Evolutionary conservation across 177 flowering plant species (phyloP), one percentile per base, ranked within the genome.

Genomic region (Vitis hybrid): DNA sequence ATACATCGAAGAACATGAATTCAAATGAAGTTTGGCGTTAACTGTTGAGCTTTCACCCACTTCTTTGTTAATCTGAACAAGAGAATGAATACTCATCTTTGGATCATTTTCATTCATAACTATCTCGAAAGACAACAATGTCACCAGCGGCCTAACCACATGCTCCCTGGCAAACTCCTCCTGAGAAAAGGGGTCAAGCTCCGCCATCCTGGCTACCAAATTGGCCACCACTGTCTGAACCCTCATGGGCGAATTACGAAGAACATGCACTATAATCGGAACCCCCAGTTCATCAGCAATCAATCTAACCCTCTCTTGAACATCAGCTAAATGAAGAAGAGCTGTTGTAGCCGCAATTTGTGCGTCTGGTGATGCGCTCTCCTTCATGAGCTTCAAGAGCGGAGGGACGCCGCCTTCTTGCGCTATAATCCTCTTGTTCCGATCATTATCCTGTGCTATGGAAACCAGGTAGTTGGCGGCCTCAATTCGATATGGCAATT

Each of bases 361-460:
- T 0, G 79, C 82, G 7, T 81, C 86, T 13, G 76, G 54, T 0
- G 77, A 69, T 3, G 71, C 6, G 24, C 49, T 40, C 40, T 85
- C 88, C 64, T 85, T 83, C 35, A 87, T 11, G 7, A 87, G 75
- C 71, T 72, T 85, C 64, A 87, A 32, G 60, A 87, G 24, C 0
- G 88, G 85, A 10, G 66, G 60, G 48, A 87, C 74, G 18, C 88
- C 88, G 11, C 88, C 83, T 74, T 87, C 88, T 15, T 87, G 88
- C 3, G 81, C 83, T 2, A 85, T 82, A 8, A 87, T 76, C 65
- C 80, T 80, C 80, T 81, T 82, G 74, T 85, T 85, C 64, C 90
- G 66, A 52, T 83, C 86, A 62, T 79, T 83, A 46, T 87, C 90
- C 11, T 46, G 49, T 1, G 85, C 90, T 0, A 85, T 73, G 1